Evolutionary conservation across 1,284 basidiomycete genomes (phyloP).

Genomic region (Microbotryomycetes sp.): DNA sequence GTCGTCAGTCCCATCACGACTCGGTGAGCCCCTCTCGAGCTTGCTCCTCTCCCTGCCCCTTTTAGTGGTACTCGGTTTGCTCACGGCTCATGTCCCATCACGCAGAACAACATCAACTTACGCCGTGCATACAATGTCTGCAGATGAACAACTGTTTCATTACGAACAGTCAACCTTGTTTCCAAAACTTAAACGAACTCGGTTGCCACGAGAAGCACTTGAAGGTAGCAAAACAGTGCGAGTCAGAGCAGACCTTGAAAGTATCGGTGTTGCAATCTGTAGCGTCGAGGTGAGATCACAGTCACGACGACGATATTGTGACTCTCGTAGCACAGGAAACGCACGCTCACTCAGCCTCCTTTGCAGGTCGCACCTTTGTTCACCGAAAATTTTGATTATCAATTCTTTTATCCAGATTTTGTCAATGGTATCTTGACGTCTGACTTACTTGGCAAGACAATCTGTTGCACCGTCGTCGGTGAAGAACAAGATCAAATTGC

Average conservation of each 20-base stretch:
- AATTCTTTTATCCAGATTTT: constrained; percentile 83
- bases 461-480: constrained; percentile 77
- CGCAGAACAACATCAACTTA: constrained; percentile 24
- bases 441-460: constrained; percentile 90
- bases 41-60: neutral
- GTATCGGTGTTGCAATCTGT: constrained; percentile 70
- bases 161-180: constrained; percentile 29
- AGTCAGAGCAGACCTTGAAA: constrained; percentile 36
- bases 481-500: constrained; percentile 33
- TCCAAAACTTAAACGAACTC: constrained; percentile 19
- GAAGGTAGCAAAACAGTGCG: constrained; percentile 56
- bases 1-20: constrained; percentile 26
- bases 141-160: constrained; percentile 24
- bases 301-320: too few relatives aligned
- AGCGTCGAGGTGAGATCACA: constrained; percentile 43
- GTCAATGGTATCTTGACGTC: constrained; percentile 94
- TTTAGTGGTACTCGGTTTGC: constrained; percentile 7
- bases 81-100: neutral
- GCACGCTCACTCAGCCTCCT: too few relatives aligned
- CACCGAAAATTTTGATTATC: constrained; percentile 98
- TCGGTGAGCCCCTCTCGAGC: constrained; percentile 9
- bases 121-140: constrained; percentile 22
- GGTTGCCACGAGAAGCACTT: constrained; percentile 40
- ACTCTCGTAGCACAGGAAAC: too few relatives aligned
- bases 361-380: constrained; percentile 86